Evolutionary conservation across 169 alveolate genomes (phyloP), one percentile per base, ranked within the genome.

Genomic region (Amoebophrya sp.): DNA sequence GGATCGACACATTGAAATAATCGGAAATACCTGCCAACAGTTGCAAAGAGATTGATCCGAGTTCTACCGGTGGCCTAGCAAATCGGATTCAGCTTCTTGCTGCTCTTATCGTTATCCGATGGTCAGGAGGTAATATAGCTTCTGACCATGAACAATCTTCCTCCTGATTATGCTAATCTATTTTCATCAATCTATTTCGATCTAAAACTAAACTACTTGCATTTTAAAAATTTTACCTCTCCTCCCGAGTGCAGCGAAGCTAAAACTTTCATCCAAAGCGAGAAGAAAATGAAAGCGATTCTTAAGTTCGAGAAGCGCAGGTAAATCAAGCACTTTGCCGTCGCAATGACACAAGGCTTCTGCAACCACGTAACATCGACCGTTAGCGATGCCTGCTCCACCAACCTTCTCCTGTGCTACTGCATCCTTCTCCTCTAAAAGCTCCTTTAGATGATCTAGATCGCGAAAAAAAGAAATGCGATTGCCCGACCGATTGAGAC

Each of bases 231-330:
- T n/a, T n/a, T n/a, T n/a, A n/a, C n/a, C n/a, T n/a, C n/a, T n/a
- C n/a, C n/a, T n/a, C 91, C n/a, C 91, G 91, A 40, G 65, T 18
- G 65, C 65, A 12, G 29, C 65, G 18, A 47, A 47, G 65, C 65
- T 47, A 18, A 47, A 18, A 18, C 65, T 47, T 18, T 47, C 65
- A 18, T 47, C 65, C 29, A 47, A 18, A 12, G 65, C 65, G 18
- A 47, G 65, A 6, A 47, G 65, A 47, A 47, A 6, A 12, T 18
- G 29, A 18, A 12, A 47, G 29, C 65, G 65, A 6, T 47, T 47
- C 18, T 47, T 47, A 6, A 47, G 65, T 18, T 47, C 18, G 29
- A 47, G 65, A 6, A 47, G 65, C 65, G 65, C 65, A 47, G 65
- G 65, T 47, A 47, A 18, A 18, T 47, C 65, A 6, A 47, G 65